Conservation (phyloP, 352 stramenopile genomes). For the Blastocystis hominis region DNA sequence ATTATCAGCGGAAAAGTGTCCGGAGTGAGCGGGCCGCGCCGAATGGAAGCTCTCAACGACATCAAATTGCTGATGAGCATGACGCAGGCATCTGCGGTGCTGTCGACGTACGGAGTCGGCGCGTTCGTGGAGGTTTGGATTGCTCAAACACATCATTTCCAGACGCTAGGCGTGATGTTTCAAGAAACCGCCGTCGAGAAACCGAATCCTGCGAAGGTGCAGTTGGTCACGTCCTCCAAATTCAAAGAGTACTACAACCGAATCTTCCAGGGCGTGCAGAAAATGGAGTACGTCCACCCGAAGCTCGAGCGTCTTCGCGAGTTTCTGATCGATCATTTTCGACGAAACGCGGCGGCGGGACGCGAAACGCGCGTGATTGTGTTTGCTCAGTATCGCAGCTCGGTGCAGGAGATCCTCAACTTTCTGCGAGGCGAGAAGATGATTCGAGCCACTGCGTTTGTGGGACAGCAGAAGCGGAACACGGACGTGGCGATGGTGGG, state of each 20-base stretch:
- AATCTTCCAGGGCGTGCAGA: background rate
- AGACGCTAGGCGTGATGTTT: background rate
- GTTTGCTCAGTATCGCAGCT: conserved; percentile 89
- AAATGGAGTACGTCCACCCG: conserved; percentile 64
- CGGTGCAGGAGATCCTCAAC: conserved; percentile 81
- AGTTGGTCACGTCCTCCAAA: conserved; percentile 1
- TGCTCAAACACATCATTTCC: background rate
- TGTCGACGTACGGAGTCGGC: conserved; percentile 25
- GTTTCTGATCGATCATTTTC: conserved; percentile 71
- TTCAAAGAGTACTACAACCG: conserved; percentile 29
- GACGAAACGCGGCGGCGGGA: conserved; percentile 61
- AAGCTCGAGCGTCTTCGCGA: conserved; percentile 72
- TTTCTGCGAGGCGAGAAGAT: conserved; percentile 6
- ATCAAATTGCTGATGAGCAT: conserved; percentile 3
- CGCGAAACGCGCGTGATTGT: conserved; percentile 83
- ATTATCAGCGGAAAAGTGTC: background rate
- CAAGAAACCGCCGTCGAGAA: background rate
- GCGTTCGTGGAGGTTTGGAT: conserved; percentile 9
- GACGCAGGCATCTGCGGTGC: background rate
- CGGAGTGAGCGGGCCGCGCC: background rate
- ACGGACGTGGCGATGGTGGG: background rate
- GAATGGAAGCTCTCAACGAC: background rate
- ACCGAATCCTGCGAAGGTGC: background rate
- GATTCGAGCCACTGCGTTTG: conserved; percentile 72
- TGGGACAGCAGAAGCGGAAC: conserved; percentile 72